Evolutionary conservation across 2,329 filamentous ascomycete genomes (phyloP), one percentile per base, ranked within the genome.

Genomic region (Pestalotiopsis sp.): DNA sequence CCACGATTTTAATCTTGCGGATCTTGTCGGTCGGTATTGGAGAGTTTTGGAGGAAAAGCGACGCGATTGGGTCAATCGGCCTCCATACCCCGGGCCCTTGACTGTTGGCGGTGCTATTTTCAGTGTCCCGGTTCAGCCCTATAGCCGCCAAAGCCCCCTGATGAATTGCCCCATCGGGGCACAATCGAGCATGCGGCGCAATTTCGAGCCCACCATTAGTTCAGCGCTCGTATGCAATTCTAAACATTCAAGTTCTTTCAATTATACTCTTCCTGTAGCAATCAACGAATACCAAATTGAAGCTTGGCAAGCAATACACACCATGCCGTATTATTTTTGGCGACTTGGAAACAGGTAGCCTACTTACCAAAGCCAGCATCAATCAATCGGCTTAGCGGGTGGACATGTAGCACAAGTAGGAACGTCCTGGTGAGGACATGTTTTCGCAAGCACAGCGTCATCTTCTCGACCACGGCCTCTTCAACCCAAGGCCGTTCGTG

Each of bases 121-220:
- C 71, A 70, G 40, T 36, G 62, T 67, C 41, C 36, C 67, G 70
- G 68, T 67, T 72, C 71, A 71, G 71, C 70, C 71, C 71, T 71
- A 72, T 65, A 52, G 63, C 67, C 57, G 65, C 38, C 67, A 60
- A 67, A 60, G 56, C 17, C 60, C 49, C 63, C 63, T 63, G 52
- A 45, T 56, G 49, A 62, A 67, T 62, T 67, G 60, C 49, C 66
- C 59, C 38, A 64, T 59, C 14, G 38, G 45, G 45, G 45, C 45
- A 52, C 45, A 52, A 52, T 52, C n/a, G 45, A 52, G 45, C 45
- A 52, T 9, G 17, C 20, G 17, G 17, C 20, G 45, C 17, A n/a
- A 52, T 52, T 52, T 6, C 20, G 45, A n/a, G 17, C 20, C 4
- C 4, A 52, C 7, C 45, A 7, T 52, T n/a, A 11, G 7, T 17